These are phyloP conservation scores for Helenozyma rhizophorensis DNA, from an alignment of 805 yeast genomes.

Conservation along the genomic window DNA sequence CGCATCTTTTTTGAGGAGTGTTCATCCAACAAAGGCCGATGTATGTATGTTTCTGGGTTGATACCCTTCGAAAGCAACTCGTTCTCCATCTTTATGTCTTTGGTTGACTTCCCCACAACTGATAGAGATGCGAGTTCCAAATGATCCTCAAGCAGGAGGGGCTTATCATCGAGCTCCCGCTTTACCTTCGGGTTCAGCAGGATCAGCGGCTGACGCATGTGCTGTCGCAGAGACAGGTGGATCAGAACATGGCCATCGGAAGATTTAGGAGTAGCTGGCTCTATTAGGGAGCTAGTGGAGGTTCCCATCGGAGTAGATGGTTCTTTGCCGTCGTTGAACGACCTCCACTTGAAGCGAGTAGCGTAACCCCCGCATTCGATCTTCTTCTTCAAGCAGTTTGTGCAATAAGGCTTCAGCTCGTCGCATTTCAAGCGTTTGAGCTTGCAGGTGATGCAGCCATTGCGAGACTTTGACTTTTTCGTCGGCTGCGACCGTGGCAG, in stretches of 20 bases:
- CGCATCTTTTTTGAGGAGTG: slow-evolving; percentile 4
- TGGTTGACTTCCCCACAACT: slow-evolving; percentile 50
- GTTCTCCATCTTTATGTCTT: slow-evolving; percentile 47
- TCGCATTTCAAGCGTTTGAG: slow-evolving; percentile 62
- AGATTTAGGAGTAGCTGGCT: too few species aligned
- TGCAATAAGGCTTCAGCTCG: slow-evolving; percentile 60
- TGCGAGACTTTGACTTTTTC: slow-evolving; percentile 24
- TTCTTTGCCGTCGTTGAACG: slow-evolving; percentile 34
- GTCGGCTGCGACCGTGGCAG: too few species aligned
- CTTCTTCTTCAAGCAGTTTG: slow-evolving; percentile 48
- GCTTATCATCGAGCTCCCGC: neutral
- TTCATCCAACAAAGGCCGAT: too few species aligned
- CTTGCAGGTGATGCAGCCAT: slow-evolving; percentile 64
- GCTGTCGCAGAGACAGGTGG: neutral
- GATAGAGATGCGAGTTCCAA: slow-evolving; percentile 54
- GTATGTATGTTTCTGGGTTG: slow-evolving; percentile 41
- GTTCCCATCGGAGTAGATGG: neutral
- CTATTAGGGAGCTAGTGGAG: neutral
- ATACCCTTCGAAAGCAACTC: slow-evolving; percentile 47
- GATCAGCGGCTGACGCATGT: too few species aligned
- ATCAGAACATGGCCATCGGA: too few species aligned
- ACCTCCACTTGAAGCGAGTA: slow-evolving; percentile 60
- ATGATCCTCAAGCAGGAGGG: slow-evolving; percentile 36
- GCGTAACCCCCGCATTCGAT: slow-evolving; percentile 68
- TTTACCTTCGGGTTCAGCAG: neutral